These are phyloP conservation scores for Dryadomyces quercus-mongolicae DNA, from an alignment of 2,329 filamentous ascomycete species.

Conservation along the genomic window DNA sequence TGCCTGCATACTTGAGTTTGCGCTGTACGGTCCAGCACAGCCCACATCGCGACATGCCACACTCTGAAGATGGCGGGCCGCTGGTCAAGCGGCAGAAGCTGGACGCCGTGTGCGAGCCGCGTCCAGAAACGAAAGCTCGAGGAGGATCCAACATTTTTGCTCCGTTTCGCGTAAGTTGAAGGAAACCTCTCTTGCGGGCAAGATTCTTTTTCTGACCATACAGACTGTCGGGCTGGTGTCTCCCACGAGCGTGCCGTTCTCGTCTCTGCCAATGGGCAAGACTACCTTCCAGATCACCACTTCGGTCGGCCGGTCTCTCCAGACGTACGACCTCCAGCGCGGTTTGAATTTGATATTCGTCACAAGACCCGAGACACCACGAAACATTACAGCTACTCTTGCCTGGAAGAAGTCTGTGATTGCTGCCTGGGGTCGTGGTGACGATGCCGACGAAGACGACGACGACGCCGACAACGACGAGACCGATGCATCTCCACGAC, in stretches of 20 bases:
- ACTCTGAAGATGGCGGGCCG: slow-evolving; percentile 47
- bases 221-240: slow-evolving; percentile 91
- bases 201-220: not conserved
- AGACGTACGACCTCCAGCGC: slow-evolving; percentile 88
- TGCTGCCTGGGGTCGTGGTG: slow-evolving; percentile 69
- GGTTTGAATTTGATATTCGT: slow-evolving; percentile 90
- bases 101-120: slow-evolving; percentile 17
- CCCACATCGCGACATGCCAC: slow-evolving; percentile 33
- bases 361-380: slow-evolving; percentile 78
- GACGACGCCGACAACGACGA: not conserved
- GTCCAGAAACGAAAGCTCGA: slow-evolving; percentile 24
- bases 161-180: slow-evolving; percentile 65
- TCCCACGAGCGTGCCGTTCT: slow-evolving; percentile 81
- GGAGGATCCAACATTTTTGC: slow-evolving; percentile 72
- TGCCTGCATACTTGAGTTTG: no score
- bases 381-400: slow-evolving; percentile 70
- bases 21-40: no score
- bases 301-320: slow-evolving; percentile 76
- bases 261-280: slow-evolving; percentile 77
- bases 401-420: slow-evolving; percentile 82
- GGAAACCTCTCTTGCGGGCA: not conserved
- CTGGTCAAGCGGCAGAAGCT: slow-evolving; percentile 69
- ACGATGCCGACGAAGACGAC: not conserved
- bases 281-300: slow-evolving; percentile 97
- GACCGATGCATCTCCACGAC: slow-evolving; percentile 14